Evolutionary conservation across 78 protist genomes (phyloP), one percentile per base, ranked within the genome.

Genomic region (Paratrimastix pyriformis): DNA sequence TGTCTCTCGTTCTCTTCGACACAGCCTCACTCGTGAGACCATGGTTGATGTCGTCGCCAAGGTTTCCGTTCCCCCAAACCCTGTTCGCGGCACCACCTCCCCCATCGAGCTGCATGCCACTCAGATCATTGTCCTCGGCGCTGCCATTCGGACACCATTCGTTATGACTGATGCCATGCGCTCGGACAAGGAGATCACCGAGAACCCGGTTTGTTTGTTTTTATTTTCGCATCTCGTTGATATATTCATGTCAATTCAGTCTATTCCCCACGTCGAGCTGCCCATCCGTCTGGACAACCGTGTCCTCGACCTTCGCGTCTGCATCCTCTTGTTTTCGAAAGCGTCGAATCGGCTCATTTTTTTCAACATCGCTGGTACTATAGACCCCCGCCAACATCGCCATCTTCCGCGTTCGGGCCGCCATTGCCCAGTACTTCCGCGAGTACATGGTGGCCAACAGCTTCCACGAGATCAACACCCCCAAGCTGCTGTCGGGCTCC

Each of bases 401-500:
- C 26, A 91, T 93, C 72, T 90, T 93, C 80, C 62, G 80, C 38
- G 1, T 95, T 15, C 68, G 58, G 32, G 18, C 76, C 29, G 79
- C 62, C 26, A 37, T 75, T 38, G 13, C 32, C 44, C 5, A 9
- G 6, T 29, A 44, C 43, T 75, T 75, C 42, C 40, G 79, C 11
- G 72, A 75, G 35, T 86, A 55, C 68, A 29, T 86, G 44, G 33
- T 40, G 38, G 9, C 88, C 86, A 74, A 80, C 94, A 0, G 85
- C 81, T 97, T 97, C 66, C 70, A 74, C 45, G 98, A 93, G 81
- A 94, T 97, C 76, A 97, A 95, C 88, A 48, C 97, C 8, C 99
- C 99, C 52, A 97, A 97, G 55, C 13, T 50, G 32, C 55, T 15
- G 15, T 50, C 55, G 32, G 55, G 13, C 1, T 95, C 92, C 32